phyloP scores from a whole-genome alignment of 2,329 filamentous ascomycete genomes.

The Nemania bipapillata region DNA sequence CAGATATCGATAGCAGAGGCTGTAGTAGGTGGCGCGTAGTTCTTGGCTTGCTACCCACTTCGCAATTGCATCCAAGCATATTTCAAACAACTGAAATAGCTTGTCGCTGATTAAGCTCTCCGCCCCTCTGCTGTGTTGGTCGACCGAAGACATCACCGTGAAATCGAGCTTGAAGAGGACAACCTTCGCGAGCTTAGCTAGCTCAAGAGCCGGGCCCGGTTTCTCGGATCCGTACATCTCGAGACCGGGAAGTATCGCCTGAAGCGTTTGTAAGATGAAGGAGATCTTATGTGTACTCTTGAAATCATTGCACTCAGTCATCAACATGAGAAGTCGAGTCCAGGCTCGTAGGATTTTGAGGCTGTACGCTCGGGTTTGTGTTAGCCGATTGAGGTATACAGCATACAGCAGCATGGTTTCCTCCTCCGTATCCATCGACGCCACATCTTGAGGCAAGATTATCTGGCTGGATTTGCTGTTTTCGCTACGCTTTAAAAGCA shows the following conservation, averaged over 20 bases:
- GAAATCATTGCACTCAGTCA: constrained; percentile 84
- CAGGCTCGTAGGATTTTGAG: constrained; percentile 81
- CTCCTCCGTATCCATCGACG: constrained; percentile 68
- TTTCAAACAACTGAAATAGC: constrained; percentile 89
- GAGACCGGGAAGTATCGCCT: constrained; percentile 87
- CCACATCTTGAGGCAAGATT: constrained; percentile 61
- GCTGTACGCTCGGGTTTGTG: constrained; percentile 66
- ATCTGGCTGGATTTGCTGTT: constrained; percentile 62
- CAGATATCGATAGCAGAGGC: constrained; percentile 88
- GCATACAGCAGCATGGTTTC: constrained; percentile 70
- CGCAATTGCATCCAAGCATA: constrained; percentile 81
- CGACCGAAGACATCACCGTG: constrained; percentile 53
- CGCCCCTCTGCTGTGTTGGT: constrained; percentile 60
- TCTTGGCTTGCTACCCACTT: constrained; percentile 75
- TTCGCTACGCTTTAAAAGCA: constrained; percentile 75
- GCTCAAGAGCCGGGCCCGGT: constrained; percentile 75
- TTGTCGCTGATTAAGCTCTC: constrained; percentile 86
- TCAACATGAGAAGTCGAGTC: constrained; percentile 84
- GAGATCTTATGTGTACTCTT: constrained; percentile 75
- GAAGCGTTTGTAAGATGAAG: constrained; percentile 86
- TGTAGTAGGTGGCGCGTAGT: constrained; percentile 87
- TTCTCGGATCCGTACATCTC: constrained; percentile 79
- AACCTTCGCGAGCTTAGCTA: constrained; percentile 79
- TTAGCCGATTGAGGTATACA: constrained; percentile 70
- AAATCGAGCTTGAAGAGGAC: constrained; percentile 78